Percentiles rank a stretch among this genome's conserved stretches.
These are phyloP conservation scores for Boechera divaricarpa DNA, from an alignment of 345 rosid species.

Conservation along the genomic window DNA sequence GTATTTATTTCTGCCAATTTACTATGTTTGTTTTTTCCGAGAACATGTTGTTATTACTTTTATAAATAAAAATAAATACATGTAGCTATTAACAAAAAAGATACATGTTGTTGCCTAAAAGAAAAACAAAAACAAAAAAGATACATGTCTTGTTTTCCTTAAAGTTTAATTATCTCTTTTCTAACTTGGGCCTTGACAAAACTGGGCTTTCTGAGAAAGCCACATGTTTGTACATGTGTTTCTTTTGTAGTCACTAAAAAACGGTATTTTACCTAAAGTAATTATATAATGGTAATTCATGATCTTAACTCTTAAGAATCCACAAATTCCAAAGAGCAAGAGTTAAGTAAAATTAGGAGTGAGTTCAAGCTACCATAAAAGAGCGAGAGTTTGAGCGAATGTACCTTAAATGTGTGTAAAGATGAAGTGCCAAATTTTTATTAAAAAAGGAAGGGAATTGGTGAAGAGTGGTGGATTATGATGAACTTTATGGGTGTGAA, in stretches of 20 bases:
- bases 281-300: not conserved
- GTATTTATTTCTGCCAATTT: not conserved
- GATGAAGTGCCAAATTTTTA: not conserved
- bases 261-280: not conserved
- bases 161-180: not conserved
- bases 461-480: not conserved
- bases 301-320: not conserved
- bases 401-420: not conserved
- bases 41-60: not conserved
- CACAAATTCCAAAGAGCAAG: not conserved
- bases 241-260: not conserved
- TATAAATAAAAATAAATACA: not conserved
- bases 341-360: not conserved
- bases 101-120: too few species aligned
- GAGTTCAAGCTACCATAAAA: not conserved
- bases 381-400: not conserved
- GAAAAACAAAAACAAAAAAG: too few species aligned
- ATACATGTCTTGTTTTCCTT: not conserved
- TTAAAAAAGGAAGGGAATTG: not conserved
- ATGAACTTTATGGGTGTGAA: too few species aligned
- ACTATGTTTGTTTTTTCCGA: not conserved
- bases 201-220: slow-evolving; percentile 12
- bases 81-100: not conserved
- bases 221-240: not conserved
- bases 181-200: slow-evolving; percentile 19